A percentile compares a stretch with the other conserved stretches of the same genome.
These are phyloP conservation scores for Kurtzmaniella natalensis DNA, from an alignment of 1,139 yeast species.

Conservation along the genomic window DNA sequence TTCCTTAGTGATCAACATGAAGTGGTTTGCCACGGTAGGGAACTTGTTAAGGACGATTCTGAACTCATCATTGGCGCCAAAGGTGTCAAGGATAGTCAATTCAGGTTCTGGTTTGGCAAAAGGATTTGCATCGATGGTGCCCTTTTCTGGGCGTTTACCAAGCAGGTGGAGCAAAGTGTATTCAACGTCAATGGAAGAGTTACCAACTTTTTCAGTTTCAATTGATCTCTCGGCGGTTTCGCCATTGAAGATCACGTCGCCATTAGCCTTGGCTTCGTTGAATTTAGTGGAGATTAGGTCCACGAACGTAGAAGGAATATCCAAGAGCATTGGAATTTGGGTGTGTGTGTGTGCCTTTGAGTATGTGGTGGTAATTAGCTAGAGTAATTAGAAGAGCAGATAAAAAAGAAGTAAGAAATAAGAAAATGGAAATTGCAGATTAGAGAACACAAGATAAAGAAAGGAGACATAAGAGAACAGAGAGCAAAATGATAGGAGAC, in stretches of 20 bases:
- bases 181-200: constrained; percentile 15
- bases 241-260: constrained; percentile 29
- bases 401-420: too few species aligned
- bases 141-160: constrained; percentile 53
- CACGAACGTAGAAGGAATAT: constrained; percentile 14
- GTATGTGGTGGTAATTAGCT: too few species aligned
- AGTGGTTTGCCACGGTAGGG: constrained; percentile 77
- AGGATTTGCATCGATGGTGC: constrained; percentile 52
- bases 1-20: constrained; percentile 69
- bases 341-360: too few species aligned
- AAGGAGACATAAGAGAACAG: too few species aligned
- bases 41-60: constrained; percentile 76
- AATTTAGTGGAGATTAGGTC: not conserved
- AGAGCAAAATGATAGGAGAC: too few species aligned
- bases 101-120: constrained; percentile 78
- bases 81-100: constrained; percentile 55
- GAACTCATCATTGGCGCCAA: constrained; percentile 46
- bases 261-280: constrained; percentile 21
- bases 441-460: too few species aligned
- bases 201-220: constrained; percentile 16
- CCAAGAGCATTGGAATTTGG: constrained; percentile 18
- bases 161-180: constrained; percentile 38
- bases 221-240: constrained; percentile 20
- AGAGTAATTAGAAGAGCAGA: too few species aligned
- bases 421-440: too few species aligned